Percentiles rank a stretch among this genome's conserved stretches.
Evolutionary conservation across 2,329 filamentous ascomycete species (phyloP).

Genomic region (Alternaria sp.): DNA sequence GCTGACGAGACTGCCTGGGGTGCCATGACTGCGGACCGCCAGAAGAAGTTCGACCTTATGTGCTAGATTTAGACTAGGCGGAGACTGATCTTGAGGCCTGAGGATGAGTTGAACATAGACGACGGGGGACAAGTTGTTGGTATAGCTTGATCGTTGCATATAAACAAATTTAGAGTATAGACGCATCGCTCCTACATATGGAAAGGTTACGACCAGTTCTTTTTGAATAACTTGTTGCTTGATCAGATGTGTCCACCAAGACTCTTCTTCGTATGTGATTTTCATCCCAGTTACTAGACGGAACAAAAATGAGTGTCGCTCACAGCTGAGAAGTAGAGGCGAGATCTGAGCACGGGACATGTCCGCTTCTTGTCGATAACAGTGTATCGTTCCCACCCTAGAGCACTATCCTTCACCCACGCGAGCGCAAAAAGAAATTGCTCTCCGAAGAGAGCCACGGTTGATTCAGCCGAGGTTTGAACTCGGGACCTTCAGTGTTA

Average conservation of each 20-base stretch:
- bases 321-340: background rate
- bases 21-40: constrained; percentile 68
- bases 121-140: background rate
- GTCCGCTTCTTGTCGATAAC: background rate
- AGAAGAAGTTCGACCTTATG: constrained; percentile 63
- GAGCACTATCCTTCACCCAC: background rate
- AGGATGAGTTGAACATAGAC: background rate
- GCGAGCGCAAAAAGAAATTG: background rate
- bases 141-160: background rate
- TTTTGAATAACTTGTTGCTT: background rate
- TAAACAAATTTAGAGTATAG: constrained; percentile 3
- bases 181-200: background rate
- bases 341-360: background rate
- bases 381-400: background rate
- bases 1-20: constrained; percentile 76
- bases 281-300: background rate
- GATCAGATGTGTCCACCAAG: background rate
- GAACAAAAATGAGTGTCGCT: background rate
- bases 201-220: background rate
- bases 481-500: constrained; percentile 5
- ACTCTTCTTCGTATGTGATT: background rate
- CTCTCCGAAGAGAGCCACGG: background rate
- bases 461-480: constrained; percentile 6
- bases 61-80: constrained; percentile 49
- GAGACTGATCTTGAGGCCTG: background rate